Conservation (phyloP, 805 yeast species). For the Teunomyces kruisii region DNA sequence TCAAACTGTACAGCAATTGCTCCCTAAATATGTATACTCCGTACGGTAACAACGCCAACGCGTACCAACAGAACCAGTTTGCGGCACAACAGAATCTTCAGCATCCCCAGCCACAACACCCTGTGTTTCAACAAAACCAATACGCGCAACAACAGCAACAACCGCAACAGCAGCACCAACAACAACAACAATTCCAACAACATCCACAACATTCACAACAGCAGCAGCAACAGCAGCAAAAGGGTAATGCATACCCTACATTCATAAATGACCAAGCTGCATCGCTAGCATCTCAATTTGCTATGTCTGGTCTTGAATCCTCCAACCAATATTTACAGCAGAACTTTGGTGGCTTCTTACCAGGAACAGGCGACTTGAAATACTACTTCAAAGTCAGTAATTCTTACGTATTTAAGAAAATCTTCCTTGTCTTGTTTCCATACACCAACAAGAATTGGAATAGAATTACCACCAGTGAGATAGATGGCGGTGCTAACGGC, state of each 20-base stretch:
- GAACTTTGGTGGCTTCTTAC: conserved; percentile 56
- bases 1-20: neutral
- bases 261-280: conserved; percentile 78
- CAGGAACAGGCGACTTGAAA: conserved; percentile 58
- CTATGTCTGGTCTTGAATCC: conserved; percentile 78
- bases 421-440: conserved; percentile 77
- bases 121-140: conserved; percentile 15
- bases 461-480: conserved; percentile 40
- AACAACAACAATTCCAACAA: conserved; percentile 19
- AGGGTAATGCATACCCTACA: conserved; percentile 25
- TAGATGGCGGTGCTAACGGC: conserved; percentile 31
- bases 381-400: conserved; percentile 93
- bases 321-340: conserved; percentile 79
- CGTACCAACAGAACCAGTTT: conserved; percentile 9
- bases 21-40: conserved; percentile 36
- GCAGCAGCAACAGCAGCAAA: conserved; percentile 8
- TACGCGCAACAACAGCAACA: conserved; percentile 26
- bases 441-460: conserved; percentile 84
- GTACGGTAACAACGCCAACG: conserved; percentile 27
- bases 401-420: conserved; percentile 74
- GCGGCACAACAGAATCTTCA: conserved; percentile 20
- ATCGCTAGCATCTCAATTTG: conserved; percentile 83
- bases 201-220: conserved; percentile 20
- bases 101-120: conserved; percentile 33
- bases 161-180: conserved; percentile 21